Base-by-base conservation (phyloP, 495 filamentous ascomycete species). In the Filosporella fistucella region DNA sequence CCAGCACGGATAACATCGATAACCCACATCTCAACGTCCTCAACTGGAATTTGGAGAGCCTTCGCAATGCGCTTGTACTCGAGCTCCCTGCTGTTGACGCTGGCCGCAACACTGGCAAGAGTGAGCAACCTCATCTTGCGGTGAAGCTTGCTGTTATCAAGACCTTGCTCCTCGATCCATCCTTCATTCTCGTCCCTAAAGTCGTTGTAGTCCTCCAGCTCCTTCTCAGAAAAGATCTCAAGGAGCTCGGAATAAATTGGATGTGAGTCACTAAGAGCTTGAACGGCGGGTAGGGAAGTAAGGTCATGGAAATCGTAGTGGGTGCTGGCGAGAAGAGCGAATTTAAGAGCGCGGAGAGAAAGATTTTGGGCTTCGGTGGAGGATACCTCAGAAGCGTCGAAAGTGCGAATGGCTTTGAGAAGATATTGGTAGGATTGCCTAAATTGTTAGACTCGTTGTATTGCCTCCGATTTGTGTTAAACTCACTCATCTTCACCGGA, bases 251-350 rank as follows among this genome's bases (percentile, higher is more conserved):
- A 89, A 63, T 88, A 85, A 26, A 84, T 72, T 34, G 86, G 81
- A 51, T 96, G 86, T 49, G 85, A 88, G 45, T 86, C 78, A 53
- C 82, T 81, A 26, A 99, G 85, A 2, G 86, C 83, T 67, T 95
- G 89, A 40, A 99, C 80, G 42, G 85, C 78, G 47, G 95, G 86
- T 43, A 95, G 82, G 24, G 80, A 78, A 40, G 89, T 89, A 55
- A 99, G 76, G 57, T 96, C 89, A 57, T 91, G 86, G 75, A 97
- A 97, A 71, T 95, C 89, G 73, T 88, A 91, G 64, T 91, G 88
- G 28, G 74, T 70, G 11, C 82, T 81, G 49, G 85, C 75, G 36
- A 77, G 75, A 47, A 99, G 80, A 3, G 91, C 89, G 32, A 82
- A 74, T 65, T 88, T 90, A 33, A 96, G 73, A 36, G 90, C 89